Evolutionary conservation across 371 early-diverging fungal species (phyloP).

Genomic region (Coemansia sp.): DNA sequence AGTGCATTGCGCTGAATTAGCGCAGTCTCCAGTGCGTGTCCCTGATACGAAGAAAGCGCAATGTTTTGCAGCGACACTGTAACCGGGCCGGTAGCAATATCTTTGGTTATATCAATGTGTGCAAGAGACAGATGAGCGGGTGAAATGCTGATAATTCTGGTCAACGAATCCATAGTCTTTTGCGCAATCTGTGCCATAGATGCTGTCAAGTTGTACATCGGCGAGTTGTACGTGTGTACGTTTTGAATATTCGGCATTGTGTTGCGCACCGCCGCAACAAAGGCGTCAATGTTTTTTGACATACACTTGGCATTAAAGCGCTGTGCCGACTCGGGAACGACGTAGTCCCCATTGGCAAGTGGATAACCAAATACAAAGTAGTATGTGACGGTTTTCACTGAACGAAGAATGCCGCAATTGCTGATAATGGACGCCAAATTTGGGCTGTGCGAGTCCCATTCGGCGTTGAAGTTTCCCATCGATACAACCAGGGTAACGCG

Average conservation of each 20-base stretch:
- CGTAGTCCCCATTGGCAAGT: background rate
- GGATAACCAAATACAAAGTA: background rate
- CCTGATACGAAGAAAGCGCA: background rate
- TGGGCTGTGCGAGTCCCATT: background rate
- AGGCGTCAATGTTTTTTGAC: background rate
- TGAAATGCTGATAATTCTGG: background rate
- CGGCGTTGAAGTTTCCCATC: background rate
- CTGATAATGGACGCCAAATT: background rate
- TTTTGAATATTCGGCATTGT: background rate
- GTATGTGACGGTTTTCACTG: background rate
- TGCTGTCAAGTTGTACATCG: background rate
- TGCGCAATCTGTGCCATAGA: background rate
- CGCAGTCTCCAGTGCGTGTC: background rate
- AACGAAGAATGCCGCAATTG: background rate
- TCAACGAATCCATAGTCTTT: background rate
- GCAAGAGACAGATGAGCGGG: background rate
- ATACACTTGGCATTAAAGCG: background rate
- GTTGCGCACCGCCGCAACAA: background rate
- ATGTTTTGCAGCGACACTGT: background rate
- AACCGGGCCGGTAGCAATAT: background rate
- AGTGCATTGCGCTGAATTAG: background rate
- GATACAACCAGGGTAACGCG: background rate
- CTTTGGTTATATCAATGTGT: background rate
- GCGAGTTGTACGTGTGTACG: background rate
- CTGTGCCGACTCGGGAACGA: background rate